Percentiles rank a stretch among this genome's conserved stretches.
These are phyloP conservation scores for Yarrowia sp. DNA, from an alignment of 805 yeast genomes.

Conservation along the genomic window DNA sequence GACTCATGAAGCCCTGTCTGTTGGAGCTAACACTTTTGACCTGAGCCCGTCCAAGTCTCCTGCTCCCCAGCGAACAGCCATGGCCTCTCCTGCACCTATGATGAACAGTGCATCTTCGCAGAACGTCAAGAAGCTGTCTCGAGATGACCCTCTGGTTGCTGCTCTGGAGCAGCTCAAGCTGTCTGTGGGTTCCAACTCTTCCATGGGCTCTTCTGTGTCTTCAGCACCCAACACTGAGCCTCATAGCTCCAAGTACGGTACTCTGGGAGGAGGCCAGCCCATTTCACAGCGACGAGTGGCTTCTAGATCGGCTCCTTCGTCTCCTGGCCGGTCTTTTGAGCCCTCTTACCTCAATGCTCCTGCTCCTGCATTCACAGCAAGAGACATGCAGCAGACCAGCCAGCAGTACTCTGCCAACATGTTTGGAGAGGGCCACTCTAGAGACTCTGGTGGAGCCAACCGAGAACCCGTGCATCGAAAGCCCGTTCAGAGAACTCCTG, in stretches of 20 bases:
- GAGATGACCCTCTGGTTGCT: conserved; percentile 53
- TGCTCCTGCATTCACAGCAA: conserved; percentile 39
- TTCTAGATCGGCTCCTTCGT: conserved; percentile 36
- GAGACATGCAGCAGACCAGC: conserved; percentile 44
- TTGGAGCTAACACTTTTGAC: conserved; percentile 39
- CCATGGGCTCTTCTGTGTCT: not conserved
- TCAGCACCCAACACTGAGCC: conserved; percentile 17
- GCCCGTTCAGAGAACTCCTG: conserved; percentile 18
- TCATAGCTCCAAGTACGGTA: conserved; percentile 21
- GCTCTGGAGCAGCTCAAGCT: conserved; percentile 48
- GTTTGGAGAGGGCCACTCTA: conserved; percentile 18
- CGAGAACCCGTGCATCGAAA: conserved; percentile 19
- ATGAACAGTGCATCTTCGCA: conserved; percentile 12
- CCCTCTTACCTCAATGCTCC: conserved; percentile 35
- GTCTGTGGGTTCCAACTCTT: conserved; percentile 29
- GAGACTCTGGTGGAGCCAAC: conserved; percentile 12
- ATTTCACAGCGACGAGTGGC: conserved; percentile 31
- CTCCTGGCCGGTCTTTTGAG: conserved; percentile 29
- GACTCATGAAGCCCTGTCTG: conserved; percentile 21
- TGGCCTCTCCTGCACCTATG: not conserved
- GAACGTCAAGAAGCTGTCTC: conserved; percentile 30
- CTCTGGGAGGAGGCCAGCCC: conserved; percentile 24
- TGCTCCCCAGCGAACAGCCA: conserved; percentile 4
- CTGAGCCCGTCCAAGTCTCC: conserved; percentile 30
- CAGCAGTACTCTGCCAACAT: conserved; percentile 31